Evolutionary conservation across 1,284 basidiomycete species (phyloP).

Genomic region (Tilletia walkeri): DNA sequence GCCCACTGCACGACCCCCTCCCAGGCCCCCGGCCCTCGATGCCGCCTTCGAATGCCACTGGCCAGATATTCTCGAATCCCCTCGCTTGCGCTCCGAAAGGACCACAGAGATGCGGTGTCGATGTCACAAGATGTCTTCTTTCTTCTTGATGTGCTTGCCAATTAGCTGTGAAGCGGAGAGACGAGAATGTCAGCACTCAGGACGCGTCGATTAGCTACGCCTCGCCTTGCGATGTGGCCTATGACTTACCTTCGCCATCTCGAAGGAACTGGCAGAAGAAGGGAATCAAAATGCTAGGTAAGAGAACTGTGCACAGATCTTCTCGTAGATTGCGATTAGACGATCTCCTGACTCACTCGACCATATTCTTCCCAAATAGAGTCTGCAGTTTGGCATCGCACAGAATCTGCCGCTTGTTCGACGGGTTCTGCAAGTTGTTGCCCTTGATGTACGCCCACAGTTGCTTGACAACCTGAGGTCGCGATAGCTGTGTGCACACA

Average conservation of each 20-base stretch:
- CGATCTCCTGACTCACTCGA: conserved; percentile 59
- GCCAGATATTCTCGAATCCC: too few species aligned
- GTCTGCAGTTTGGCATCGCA: conserved; percentile 70
- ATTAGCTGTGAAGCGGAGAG: conserved; percentile 32
- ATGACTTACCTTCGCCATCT: conserved; percentile 50
- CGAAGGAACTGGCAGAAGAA: conserved; percentile 42
- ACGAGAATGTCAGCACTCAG: too few species aligned
- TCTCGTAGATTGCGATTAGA: too few species aligned
- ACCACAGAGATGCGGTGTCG: background rate
- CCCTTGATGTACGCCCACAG: conserved; percentile 80
- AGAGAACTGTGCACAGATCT: too few species aligned
- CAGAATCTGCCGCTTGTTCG: conserved; percentile 68
- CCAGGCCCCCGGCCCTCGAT: too few species aligned
- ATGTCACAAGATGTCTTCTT: conserved; percentile 29
- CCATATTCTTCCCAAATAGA: conserved; percentile 72
- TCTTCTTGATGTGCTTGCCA: conserved; percentile 49
- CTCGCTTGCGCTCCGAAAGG: too few species aligned
- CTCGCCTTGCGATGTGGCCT: background rate
- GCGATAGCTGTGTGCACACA: conserved; percentile 63
- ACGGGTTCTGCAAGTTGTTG: conserved; percentile 74
- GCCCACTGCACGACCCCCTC: too few species aligned
- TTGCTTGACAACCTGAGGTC: conserved; percentile 82
- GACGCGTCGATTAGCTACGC: too few species aligned
- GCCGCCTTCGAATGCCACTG: too few species aligned
- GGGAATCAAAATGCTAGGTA: background rate